Conservation (phyloP, 1,284 basidiomycete genomes). For the Amylostereum chailletii region DNA sequence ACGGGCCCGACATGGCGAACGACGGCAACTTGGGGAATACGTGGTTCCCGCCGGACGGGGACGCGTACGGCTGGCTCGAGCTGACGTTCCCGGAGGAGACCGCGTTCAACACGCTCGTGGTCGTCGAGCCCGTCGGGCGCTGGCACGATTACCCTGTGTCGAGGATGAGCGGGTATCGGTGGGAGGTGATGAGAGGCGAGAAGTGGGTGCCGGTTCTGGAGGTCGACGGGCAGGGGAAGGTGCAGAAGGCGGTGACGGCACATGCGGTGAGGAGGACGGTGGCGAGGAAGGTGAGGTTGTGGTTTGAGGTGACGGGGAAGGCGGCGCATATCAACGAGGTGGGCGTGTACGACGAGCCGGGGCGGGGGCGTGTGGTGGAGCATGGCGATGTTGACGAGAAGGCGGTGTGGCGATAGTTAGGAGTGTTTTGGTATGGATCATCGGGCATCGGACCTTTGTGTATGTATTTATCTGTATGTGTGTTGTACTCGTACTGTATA, state of each 20-base stretch:
- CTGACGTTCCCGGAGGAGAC: conserved; percentile 2
- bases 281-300: conserved; percentile 4
- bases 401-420: no score
- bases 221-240: background rate
- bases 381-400: no score
- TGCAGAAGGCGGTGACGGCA: background rate
- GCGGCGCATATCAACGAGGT: conserved; percentile 6
- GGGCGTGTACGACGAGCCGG: conserved; percentile 5
- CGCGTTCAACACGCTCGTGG: conserved; percentile 5
- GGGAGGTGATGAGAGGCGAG: background rate
- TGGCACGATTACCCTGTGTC: conserved; percentile 3
- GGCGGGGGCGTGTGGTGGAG: background rate
- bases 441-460: no score
- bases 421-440: no score
- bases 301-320: conserved; percentile 2
- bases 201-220: background rate
- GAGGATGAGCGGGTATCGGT: conserved; percentile 4
- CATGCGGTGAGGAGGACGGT: conserved; percentile 1
- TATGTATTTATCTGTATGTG: no score
- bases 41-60: conserved; percentile 3
- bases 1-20: conserved; percentile 8
- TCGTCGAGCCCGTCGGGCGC: conserved; percentile 7
- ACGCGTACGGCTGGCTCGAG: conserved; percentile 8
- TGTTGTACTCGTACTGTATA: no score
- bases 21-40: conserved; percentile 3